Evolutionary conservation across 2,329 filamentous ascomycete genomes (phyloP), one percentile per base, ranked within the genome.

Genomic region (Hymenoscyphus fructigenus): DNA sequence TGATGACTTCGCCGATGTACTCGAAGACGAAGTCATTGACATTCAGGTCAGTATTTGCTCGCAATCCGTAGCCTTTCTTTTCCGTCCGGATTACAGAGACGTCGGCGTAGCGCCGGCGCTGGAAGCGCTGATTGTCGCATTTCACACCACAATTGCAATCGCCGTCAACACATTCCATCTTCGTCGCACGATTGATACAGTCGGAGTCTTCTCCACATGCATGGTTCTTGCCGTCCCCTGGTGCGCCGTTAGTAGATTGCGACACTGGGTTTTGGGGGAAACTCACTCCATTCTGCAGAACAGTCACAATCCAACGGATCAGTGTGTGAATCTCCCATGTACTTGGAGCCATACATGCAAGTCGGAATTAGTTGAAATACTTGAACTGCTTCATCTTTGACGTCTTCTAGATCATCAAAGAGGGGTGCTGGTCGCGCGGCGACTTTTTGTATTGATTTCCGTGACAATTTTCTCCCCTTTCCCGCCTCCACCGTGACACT

Each of bases 1-100:
- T 94, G 76, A 99, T 97, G 72, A 98, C 95, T 79, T 99, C 95
- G 72, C 95, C 95, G 72, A 99, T 94, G 78, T 99, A 99, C 79
- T 99, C 95, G 76, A 92, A 98, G 72, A 99, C 92, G 76, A 99
- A 97, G 75, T 97, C 92, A 75, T 96, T 88, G 26, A 91, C 83
- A 68, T 89, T 85, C 67, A 99, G 82, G 69, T 93, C 84, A 55
- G 82, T 80, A 78, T 98, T 90, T 63, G 93, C 87, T 64, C 95
- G 91, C 65, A 99, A 85, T 50, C 95, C 95, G 73, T 91, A 98
- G 50, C 95, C 95, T 78, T 99, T 99, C 82, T 98, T 97, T 67
- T 97, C 93, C 0, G 95, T 98, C 77, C 96, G 94, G 83, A 99
- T 96, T 73, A 99, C 94, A 1, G 93, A 91, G 65, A 99, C 95